Percentiles rank a stretch among this genome's conserved stretches.
Conservation (phyloP, 2,329 filamentous ascomycete genomes). For the Sclerotinia glacialis region DNA sequence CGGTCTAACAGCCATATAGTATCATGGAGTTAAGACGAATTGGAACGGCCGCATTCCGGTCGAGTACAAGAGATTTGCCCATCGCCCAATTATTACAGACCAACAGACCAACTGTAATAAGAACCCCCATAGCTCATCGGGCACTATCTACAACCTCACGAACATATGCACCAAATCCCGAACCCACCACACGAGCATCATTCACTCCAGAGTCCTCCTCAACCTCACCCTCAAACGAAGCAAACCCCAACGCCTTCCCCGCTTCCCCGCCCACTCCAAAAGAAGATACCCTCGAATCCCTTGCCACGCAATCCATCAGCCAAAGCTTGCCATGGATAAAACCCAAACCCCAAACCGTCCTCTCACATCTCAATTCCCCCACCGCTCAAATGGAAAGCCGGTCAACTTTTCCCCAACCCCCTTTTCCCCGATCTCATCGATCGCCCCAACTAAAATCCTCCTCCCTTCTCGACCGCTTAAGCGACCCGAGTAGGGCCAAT, state of each 20-base stretch:
- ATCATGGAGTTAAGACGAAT: constrained; percentile 40
- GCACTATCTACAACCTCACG: constrained; percentile 16
- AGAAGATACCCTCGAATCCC: constrained; percentile 19
- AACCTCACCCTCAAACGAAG: neutral
- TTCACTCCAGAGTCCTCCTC: neutral
- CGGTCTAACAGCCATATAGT: constrained; percentile 25
- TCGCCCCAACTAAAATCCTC: neutral
- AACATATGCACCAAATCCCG: neutral
- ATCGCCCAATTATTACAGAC: neutral
- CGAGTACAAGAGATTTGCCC: constrained; percentile 7
- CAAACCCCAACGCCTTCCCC: neutral
- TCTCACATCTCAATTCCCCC: neutral
- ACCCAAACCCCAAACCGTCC: neutral
- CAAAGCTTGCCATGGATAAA: neutral
- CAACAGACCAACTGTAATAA: neutral
- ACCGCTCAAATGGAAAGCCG: constrained; percentile 2
- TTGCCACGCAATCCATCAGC: constrained; percentile 3
- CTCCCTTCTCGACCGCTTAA: neutral
- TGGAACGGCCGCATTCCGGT: constrained; percentile 1
- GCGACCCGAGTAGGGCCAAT: neutral
- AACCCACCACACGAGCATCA: constrained; percentile 12
- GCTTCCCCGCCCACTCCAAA: constrained; percentile 12
- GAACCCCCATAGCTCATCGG: neutral
- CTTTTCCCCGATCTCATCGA: neutral
- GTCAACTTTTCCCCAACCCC: neutral